Percentiles rank a stretch among this genome's conserved stretches.
Conservation (phyloP, 2,329 filamentous ascomycete genomes). For the Talaromyces sp. region DNA sequence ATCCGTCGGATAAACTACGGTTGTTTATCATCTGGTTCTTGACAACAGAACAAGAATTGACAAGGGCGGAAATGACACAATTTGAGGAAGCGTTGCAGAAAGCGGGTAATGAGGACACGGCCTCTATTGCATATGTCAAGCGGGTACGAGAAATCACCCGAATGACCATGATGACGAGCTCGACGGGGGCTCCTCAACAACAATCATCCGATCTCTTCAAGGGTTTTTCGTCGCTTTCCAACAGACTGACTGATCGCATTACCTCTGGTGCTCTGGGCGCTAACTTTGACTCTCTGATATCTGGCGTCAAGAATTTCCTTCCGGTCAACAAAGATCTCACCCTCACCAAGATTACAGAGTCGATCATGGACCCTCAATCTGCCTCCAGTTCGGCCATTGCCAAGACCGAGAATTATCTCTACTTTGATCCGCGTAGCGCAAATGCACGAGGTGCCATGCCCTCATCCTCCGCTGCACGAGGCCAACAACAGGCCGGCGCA, state of each 20-base stretch:
- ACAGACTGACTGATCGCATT: slow-evolving; percentile 86
- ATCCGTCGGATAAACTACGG: slow-evolving; percentile 83
- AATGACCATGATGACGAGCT: slow-evolving; percentile 95
- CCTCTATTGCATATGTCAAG: slow-evolving; percentile 78
- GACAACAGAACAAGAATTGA: slow-evolving; percentile 86
- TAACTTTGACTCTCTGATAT: slow-evolving; percentile 92
- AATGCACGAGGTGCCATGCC: slow-evolving; percentile 92
- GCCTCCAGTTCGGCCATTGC: slow-evolving; percentile 89
- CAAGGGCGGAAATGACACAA: slow-evolving; percentile 73
- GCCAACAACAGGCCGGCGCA: slow-evolving; percentile 45
- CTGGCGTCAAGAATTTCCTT: slow-evolving; percentile 97
- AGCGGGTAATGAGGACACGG: slow-evolving; percentile 68
- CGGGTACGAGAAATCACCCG: slow-evolving; percentile 91
- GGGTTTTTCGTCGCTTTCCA: slow-evolving; percentile 87
- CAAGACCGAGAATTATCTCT: slow-evolving; percentile 94
- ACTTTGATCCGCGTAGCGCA: slow-evolving; percentile 91
- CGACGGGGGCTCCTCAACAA: slow-evolving; percentile 65
- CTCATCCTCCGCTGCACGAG: slow-evolving; percentile 60
- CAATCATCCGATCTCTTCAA: slow-evolving; percentile 73
- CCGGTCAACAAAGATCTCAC: slow-evolving; percentile 93
- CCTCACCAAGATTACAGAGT: slow-evolving; percentile 96
- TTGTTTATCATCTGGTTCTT: slow-evolving; percentile 97
- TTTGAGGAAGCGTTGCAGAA: slow-evolving; percentile 80
- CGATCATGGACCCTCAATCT: slow-evolving; percentile 90
- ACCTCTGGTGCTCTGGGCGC: slow-evolving; percentile 82